Evolutionary conservation across 257 asterid species (phyloP).

Genomic region (Solanum pinnatisectum): DNA sequence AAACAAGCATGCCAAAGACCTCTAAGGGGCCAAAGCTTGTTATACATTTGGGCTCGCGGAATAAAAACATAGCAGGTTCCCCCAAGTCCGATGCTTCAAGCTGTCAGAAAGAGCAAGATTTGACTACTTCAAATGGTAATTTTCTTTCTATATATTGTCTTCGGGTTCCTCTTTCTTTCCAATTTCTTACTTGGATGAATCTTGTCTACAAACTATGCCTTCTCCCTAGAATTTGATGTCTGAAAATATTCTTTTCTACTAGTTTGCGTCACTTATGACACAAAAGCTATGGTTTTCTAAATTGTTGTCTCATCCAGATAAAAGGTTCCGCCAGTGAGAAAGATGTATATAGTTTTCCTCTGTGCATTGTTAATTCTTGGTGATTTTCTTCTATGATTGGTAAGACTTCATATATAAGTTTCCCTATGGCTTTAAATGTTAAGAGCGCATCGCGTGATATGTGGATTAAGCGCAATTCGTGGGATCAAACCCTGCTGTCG

Average conservation of each 20-base stretch:
- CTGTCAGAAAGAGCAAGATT: conserved; percentile 40
- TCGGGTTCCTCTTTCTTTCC: neutral
- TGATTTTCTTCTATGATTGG: neutral
- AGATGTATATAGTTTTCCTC: neutral
- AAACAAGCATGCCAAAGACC: conserved; percentile 31
- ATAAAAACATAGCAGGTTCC: conserved; percentile 41
- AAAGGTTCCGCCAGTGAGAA: neutral
- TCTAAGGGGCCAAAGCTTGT: conserved; percentile 81
- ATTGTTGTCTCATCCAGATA: neutral
- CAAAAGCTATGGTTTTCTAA: neutral
- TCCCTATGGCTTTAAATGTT: neutral
- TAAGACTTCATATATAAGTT: neutral
- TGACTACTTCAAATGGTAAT: conserved; percentile 59
- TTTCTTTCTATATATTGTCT: neutral
- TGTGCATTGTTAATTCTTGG: neutral
- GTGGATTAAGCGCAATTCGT: neutral
- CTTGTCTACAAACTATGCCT: neutral
- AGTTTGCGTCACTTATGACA: neutral
- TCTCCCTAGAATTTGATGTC: neutral
- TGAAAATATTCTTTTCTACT: neutral
- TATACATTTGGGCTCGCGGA: conserved; percentile 84
- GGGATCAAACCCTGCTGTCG: neutral
- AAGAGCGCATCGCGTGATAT: neutral
- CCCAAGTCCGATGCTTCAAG: conserved; percentile 59
- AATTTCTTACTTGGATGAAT: neutral